Evolutionary conservation across 2,329 filamentous ascomycete genomes (phyloP).

Genomic region (Venturia carpophila): DNA sequence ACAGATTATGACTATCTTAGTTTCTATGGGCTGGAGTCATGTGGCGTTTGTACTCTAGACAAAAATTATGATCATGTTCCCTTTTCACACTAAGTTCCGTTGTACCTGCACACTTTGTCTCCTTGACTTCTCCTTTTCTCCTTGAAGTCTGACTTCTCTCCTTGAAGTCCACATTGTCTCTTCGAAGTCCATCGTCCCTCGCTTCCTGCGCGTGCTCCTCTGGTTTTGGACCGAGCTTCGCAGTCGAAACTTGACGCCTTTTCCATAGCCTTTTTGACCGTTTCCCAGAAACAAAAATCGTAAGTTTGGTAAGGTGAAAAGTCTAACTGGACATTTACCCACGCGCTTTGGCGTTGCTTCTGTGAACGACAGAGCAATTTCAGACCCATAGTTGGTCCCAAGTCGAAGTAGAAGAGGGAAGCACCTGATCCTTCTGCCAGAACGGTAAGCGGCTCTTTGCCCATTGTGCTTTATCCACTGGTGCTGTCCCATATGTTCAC

Average conservation of each 20-base stretch:
- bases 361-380: neutral
- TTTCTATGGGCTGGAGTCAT: neutral
- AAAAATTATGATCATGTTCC: conserved; percentile 6
- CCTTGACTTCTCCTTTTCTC: neutral
- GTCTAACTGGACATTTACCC: neutral
- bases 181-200: too few species aligned
- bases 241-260: too few species aligned
- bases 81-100: neutral
- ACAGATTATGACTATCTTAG: neutral
- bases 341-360: neutral
- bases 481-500: neutral
- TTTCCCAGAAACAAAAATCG: too few species aligned
- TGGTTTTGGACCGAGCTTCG: too few species aligned
- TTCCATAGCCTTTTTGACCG: too few species aligned
- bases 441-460: neutral
- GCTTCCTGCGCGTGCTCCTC: too few species aligned
- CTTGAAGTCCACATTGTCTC: too few species aligned
- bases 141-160: too few species aligned
- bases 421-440: neutral
- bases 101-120: too few species aligned
- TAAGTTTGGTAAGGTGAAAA: neutral
- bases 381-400: neutral
- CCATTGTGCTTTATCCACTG: neutral
- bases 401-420: neutral
- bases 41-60: conserved; percentile 2